Percentiles rank a stretch among this genome's conserved stretches.
Evolutionary conservation across 495 filamentous ascomycete species (phyloP).

Genomic region (Trypethelium eluteriae): DNA sequence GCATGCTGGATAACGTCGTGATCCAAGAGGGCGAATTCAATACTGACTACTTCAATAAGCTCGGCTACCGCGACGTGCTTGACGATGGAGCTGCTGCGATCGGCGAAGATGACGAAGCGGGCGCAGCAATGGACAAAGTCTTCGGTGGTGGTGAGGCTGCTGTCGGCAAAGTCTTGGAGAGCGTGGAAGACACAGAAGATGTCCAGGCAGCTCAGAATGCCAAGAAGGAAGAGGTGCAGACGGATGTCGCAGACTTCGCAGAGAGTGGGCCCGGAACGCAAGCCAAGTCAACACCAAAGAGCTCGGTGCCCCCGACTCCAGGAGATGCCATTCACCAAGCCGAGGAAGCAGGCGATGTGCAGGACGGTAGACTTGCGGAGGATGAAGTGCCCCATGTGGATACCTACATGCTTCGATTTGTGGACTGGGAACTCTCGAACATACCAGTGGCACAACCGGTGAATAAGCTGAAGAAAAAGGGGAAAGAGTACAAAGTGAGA

Average conservation of each 20-base stretch:
- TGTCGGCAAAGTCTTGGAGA: conserved; percentile 62
- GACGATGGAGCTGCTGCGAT: conserved; percentile 51
- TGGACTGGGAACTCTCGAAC: conserved; percentile 69
- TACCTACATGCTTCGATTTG: conserved; percentile 73
- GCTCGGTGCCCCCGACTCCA: conserved; percentile 25
- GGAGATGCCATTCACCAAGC: conserved; percentile 29
- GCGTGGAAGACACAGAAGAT: conserved; percentile 90
- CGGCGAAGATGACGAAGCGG: conserved; percentile 53
- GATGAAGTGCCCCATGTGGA: conserved; percentile 51
- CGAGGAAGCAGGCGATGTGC: conserved; percentile 38
- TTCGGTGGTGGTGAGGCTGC: conserved; percentile 51
- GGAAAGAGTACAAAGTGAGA: conserved; percentile 46
- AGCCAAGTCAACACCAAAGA: conserved; percentile 34
- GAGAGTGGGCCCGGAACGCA: conserved; percentile 45
- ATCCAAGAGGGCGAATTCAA: conserved; percentile 99
- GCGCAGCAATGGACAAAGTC: conserved; percentile 79
- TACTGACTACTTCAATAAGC: conserved; percentile 90
- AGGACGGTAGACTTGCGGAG: conserved; percentile 7
- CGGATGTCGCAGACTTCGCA: conserved; percentile 87
- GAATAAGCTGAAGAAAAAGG: conserved; percentile 68
- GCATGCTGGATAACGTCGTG: conserved; percentile 94
- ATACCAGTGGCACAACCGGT: conserved; percentile 70
- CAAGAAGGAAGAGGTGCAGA: conserved; percentile 67
- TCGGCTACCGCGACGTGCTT: conserved; percentile 62
- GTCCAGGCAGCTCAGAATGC: conserved; percentile 85